A percentile compares a stretch with the other conserved stretches of the same genome.
phyloP scores from a whole-genome alignment of 768 basidiomycete species.

The Mycena vulgaris region DNA sequence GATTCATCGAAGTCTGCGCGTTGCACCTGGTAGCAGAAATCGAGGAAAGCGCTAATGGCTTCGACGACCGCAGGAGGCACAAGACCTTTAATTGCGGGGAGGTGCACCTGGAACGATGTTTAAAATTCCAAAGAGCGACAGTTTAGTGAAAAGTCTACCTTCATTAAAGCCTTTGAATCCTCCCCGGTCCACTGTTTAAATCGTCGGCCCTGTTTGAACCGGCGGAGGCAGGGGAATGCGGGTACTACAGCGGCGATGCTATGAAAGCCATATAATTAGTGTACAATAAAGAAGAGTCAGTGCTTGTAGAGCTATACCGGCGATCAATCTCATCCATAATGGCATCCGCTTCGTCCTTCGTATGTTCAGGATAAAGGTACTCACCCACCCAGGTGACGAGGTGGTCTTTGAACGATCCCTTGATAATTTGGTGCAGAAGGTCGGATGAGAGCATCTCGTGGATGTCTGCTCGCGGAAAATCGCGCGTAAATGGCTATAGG shows the following conservation, averaged over 20 bases:
- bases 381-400: conserved; percentile 48
- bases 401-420: conserved; percentile 51
- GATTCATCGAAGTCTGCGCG: conserved; percentile 28
- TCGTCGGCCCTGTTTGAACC: conserved; percentile 39
- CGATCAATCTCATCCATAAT: conserved; percentile 55
- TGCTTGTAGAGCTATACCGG: conserved; percentile 38
- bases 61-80: conserved; percentile 37
- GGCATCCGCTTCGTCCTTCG: conserved; percentile 28
- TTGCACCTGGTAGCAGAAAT: conserved; percentile 44
- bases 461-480: conserved; percentile 48
- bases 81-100: conserved; percentile 40
- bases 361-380: conserved; percentile 40
- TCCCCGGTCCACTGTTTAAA: conserved; percentile 48
- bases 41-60: conserved; percentile 38
- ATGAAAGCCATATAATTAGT: neutral
- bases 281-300: neutral
- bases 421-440: conserved; percentile 48
- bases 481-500: conserved; percentile 41
- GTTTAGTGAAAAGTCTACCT: conserved; percentile 28
- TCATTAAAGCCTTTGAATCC: conserved; percentile 49
- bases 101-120: conserved; percentile 36
- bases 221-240: conserved; percentile 35
- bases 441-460: conserved; percentile 47
- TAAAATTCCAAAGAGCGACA: neutral
- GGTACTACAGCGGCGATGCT: conserved; percentile 37